Conservation (phyloP, 192 early-diverging fungal species). For the Polychytrium aggregatum region DNA sequence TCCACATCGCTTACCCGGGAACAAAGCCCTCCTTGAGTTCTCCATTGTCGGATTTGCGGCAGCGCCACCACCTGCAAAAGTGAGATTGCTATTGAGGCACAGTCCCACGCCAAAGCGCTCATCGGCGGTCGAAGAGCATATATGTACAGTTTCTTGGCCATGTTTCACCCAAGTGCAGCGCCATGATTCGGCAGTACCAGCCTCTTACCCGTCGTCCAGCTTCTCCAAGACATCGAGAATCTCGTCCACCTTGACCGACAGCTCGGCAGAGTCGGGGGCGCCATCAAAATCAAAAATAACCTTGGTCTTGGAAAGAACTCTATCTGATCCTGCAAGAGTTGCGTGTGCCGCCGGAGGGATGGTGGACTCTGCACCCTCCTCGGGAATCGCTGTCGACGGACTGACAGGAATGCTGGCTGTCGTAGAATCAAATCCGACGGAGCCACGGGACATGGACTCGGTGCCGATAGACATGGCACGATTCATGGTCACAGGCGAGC, state of each 20-base stretch:
- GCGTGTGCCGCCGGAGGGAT: no score
- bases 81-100: no score
- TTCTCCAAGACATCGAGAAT: conserved; percentile 26
- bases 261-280: conserved; percentile 12
- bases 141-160: no score
- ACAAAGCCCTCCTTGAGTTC: no score
- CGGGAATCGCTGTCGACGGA: not conserved
- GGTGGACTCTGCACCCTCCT: not conserved
- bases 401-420: not conserved
- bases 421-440: not conserved
- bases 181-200: no score
- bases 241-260: conserved; percentile 18
- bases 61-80: not conserved
- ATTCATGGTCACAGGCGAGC: not conserved
- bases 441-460: not conserved
- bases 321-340: not conserved
- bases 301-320: conserved; percentile 1
- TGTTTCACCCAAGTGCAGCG: no score
- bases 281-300: conserved; percentile 31
- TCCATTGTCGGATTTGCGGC: not conserved
- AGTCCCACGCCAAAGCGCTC: no score
- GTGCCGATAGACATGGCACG: not conserved
- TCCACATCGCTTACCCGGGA: no score
- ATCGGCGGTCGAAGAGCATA: no score
- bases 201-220: conserved; percentile 26